Percentiles rank a stretch among this genome's conserved stretches.
phyloP scores from a whole-genome alignment of 2,329 filamentous ascomycete species.

The Aspergillus fischeri region DNA sequence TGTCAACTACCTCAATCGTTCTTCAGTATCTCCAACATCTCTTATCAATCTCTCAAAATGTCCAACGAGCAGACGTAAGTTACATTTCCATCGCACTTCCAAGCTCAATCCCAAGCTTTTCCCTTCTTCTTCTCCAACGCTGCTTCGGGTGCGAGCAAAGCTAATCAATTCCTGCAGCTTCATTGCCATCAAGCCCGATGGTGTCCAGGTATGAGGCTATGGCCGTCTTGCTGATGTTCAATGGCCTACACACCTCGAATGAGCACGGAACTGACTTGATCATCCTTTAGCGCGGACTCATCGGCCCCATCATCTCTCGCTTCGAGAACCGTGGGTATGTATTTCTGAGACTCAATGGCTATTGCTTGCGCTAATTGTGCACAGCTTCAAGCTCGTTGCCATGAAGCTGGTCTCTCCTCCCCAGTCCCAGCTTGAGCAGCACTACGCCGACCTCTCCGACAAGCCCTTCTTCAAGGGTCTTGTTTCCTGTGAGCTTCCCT shows the following conservation, averaged over 20 bases:
- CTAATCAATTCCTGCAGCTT: slow-evolving; percentile 61
- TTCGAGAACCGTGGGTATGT: slow-evolving; percentile 92
- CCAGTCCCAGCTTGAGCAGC: slow-evolving; percentile 96
- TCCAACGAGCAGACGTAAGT: slow-evolving; percentile 85
- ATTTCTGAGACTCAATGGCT: background rate
- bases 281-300: slow-evolving; percentile 74
- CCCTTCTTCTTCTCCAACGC: background rate
- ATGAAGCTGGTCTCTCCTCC: slow-evolving; percentile 89
- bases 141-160: slow-evolving; percentile 14
- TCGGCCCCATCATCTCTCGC: slow-evolving; percentile 95
- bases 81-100: slow-evolving; percentile 6
- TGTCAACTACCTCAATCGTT: slow-evolving; percentile 22
- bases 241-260: slow-evolving; percentile 8
- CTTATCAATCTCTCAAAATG: slow-evolving; percentile 52
- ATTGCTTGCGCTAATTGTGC: slow-evolving; percentile 8
- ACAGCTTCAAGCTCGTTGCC: slow-evolving; percentile 93
- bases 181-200: slow-evolving; percentile 99
- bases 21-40: slow-evolving; percentile 17
- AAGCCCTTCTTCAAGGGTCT: slow-evolving; percentile 98
- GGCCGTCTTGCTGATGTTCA: background rate
- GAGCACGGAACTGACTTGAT: slow-evolving; percentile 22
- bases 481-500: slow-evolving; percentile 68
- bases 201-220: slow-evolving; percentile 73
- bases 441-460: slow-evolving; percentile 87
- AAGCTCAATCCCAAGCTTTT: slow-evolving; percentile 1